Base-by-base conservation (phyloP, 2,329 filamentous ascomycete genomes). In the Moelleriella libera region DNA sequence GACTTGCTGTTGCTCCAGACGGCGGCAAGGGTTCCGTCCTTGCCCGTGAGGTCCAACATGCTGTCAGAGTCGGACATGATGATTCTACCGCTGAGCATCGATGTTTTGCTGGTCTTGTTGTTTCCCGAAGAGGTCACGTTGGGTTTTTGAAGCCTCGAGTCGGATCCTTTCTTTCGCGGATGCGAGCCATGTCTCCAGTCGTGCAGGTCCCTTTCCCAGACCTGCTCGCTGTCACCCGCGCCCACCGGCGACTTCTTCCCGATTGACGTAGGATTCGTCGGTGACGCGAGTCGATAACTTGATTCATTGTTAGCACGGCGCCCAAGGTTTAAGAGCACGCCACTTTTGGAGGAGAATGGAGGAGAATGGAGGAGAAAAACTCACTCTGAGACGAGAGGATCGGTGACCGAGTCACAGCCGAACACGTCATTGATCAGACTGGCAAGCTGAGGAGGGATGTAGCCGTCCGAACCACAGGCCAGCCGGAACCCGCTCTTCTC, bases 1-100 rank as follows among this genome's bases (percentile, higher is more conserved):
- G 70, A 3, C 70, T 64, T 9, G 68, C 65, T 0, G 68, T 72
- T 21, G 60, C 55, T n/a, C 40, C 40, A 41, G 10, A 41, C 7
- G 40, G 10, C 10, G 10, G 7, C 11, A 11, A n/a, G 5, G n/a
- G 7, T 7, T 41, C n/a, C 14, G 7, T 41, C 40, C n/a, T 41
- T 41, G 40, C 14, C 40, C 9, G 7, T 41, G 34, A 11, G 40
- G 40, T 41, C 11, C n/a, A 14, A 2, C 9, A 7, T 41, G 3
- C 12, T 37, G 12, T 12, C 21, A 21, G 21, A 21, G 21, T 21
- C 21, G 21, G 34, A 12, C 34, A 37, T 37, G 34, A 37, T 37
- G 21, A 21, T 21, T 21, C 21, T 21, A 21, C 21, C 21, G 21
- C 21, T 21, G 2, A 21, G 21, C 21, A 21, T 21, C 21, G 21